Conservation (phyloP, 306 rosid species). For the Senna siamea region DNA sequence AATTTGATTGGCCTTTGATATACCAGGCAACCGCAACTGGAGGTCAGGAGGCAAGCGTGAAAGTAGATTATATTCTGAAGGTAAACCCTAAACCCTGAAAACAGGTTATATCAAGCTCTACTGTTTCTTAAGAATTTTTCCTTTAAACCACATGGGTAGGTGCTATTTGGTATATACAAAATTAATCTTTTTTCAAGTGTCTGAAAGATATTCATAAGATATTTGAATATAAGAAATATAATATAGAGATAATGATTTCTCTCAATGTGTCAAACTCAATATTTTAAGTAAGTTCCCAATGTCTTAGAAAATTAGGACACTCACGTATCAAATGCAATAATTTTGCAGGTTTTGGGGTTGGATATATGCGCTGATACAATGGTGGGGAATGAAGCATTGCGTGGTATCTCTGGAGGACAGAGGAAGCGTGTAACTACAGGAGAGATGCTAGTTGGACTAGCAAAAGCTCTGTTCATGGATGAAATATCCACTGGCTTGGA, state of each 20-base stretch:
- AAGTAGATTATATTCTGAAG: constrained; percentile 73
- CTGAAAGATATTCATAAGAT: too few relatives aligned
- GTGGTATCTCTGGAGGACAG: constrained; percentile 95
- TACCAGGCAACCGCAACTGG: constrained; percentile 42
- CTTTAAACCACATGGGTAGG: too few relatives aligned
- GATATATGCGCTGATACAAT: constrained; percentile 83
- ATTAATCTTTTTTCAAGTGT: too few relatives aligned
- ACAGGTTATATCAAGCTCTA: not conserved
- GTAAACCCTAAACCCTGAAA: constrained; percentile 35
- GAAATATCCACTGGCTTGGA: constrained; percentile 68
- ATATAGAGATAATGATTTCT: too few relatives aligned
- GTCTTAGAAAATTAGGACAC: too few relatives aligned
- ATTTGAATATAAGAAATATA: too few relatives aligned
- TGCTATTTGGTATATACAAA: too few relatives aligned
- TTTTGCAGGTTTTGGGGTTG: constrained; percentile 73
- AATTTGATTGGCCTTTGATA: constrained; percentile 10
- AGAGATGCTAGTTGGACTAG: constrained; percentile 68
- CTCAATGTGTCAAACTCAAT: too few relatives aligned
- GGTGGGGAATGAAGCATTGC: constrained; percentile 78
- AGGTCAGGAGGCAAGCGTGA: constrained; percentile 62
- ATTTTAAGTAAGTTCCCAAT: too few relatives aligned
- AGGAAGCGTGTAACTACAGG: constrained; percentile 85
- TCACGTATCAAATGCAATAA: not conserved
- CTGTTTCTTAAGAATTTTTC: not conserved
- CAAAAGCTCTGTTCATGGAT: constrained; percentile 64